Evolutionary conservation across 1,284 basidiomycete species (phyloP).

Genomic region (Heliocybe sulcata): DNA sequence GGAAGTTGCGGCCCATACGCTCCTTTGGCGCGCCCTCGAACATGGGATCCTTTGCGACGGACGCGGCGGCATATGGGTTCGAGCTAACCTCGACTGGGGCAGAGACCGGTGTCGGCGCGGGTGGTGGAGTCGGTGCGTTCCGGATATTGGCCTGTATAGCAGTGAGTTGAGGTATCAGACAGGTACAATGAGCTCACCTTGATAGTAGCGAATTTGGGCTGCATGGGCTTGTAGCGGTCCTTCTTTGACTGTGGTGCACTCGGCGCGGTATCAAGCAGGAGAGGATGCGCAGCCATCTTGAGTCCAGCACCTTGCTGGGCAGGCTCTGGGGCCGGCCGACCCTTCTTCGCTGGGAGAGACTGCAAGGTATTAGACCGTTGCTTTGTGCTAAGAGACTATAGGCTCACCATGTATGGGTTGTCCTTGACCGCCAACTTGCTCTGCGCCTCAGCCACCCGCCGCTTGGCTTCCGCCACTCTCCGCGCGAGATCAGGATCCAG

Average conservation of each 20-base stretch:
- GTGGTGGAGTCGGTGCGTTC: conserved; percentile 58
- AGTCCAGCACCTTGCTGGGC: conserved; percentile 75
- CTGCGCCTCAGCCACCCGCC: conserved; percentile 73
- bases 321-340: conserved; percentile 40
- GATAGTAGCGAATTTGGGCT: conserved; percentile 93
- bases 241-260: conserved; percentile 69
- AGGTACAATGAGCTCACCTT: conserved; percentile 37
- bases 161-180: not conserved
- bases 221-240: conserved; percentile 92
- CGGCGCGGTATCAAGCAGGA: conserved; percentile 62
- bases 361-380: conserved; percentile 1
- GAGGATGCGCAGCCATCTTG: conserved; percentile 85
- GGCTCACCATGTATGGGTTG: conserved; percentile 76
- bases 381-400: not conserved
- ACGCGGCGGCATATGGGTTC: conserved; percentile 69
- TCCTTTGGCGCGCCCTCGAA: conserved; percentile 71
- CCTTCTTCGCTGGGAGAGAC: conserved; percentile 35
- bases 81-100: conserved; percentile 33
- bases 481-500: conserved; percentile 44
- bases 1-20: conserved; percentile 63
- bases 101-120: conserved; percentile 41
- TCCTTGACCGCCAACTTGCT: conserved; percentile 65
- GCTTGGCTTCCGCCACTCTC: conserved; percentile 72
- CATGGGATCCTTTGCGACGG: conserved; percentile 40
- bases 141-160: conserved; percentile 58